Evolutionary conservation across 169 alveolate species (phyloP), one percentile per base, ranked within the genome.

Genomic region (Plasmodium vinckei): DNA sequence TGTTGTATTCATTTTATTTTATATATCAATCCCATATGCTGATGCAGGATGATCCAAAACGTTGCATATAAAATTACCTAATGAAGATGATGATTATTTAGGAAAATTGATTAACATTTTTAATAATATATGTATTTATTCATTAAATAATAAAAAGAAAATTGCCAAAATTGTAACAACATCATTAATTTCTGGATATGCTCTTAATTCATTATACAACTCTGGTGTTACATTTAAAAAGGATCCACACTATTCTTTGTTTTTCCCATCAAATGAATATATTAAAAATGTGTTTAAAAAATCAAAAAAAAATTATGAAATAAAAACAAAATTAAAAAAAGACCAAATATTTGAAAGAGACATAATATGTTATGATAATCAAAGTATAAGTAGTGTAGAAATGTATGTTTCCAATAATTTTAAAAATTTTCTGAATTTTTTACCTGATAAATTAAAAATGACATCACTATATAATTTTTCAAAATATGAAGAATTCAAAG

Each of bases 21-120:
- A 15, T 27, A 61, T 86, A 42, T 2, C 59, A 17, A 44, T 25
- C 49, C 69, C 17, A 69, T 53, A 51, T 70, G 91, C 61, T 7
- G 87, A 86, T 39, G 79, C 91, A 6, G 91, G 91, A n/a, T 86
- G 91, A 86, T 86, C 91, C 59, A 86, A 70, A 27, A 42, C 63
- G 87, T 86, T 86, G 27, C 87, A 86, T 63, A 86, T 86, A 69
- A 86, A 69, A 46, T 56, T 86, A 13, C 91, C 91, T 17, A 63
- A 71, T 70, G 75, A 86, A 72, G 87, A 86, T 86, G 91, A 86
- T 33, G 91, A 86, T 59, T 86, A 86, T 73, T 60, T 86, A 73
- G 91, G 69, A 9, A 86, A 86, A 86, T 69, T 86, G 60, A 70
- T 86, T 13, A 49, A 71, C 19, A 39, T 70, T 44, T 59, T 73